A percentile compares a stretch with the other conserved stretches of the same genome.
Evolutionary conservation across 345 rosid species (phyloP).

Genomic region (Conringia planisiliqua): DNA sequence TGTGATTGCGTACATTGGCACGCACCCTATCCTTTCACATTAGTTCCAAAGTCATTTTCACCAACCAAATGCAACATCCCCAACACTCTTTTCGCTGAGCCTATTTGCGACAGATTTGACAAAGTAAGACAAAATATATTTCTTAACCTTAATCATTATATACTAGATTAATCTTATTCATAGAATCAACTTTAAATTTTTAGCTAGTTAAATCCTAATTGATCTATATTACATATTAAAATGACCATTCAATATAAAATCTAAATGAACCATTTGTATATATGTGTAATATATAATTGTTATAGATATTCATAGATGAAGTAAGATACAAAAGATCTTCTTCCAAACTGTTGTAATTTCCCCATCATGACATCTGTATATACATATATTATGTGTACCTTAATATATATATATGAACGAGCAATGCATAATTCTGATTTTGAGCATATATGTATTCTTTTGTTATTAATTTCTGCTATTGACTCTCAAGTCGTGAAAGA

Average conservation of each 20-base stretch:
- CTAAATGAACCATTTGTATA: background rate
- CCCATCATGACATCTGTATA: slow-evolving; percentile 22
- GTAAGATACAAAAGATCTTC: slow-evolving; percentile 8
- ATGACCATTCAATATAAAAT: background rate
- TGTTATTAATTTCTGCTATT: background rate
- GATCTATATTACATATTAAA: background rate
- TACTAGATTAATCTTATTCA: background rate
- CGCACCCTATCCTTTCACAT: slow-evolving; percentile 32
- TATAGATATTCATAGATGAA: background rate
- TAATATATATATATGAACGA: background rate
- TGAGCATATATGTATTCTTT: background rate
- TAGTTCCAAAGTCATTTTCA: slow-evolving; percentile 38
- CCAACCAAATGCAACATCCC: slow-evolving; percentile 33
- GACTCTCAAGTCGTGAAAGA: background rate
- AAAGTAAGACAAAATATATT: background rate
- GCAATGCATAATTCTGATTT: background rate
- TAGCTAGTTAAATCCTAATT: background rate
- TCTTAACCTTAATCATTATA: slow-evolving; percentile 16
- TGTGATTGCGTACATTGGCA: slow-evolving; percentile 30
- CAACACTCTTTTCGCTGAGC: slow-evolving; percentile 16
- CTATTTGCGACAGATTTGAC: slow-evolving; percentile 17
- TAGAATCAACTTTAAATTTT: background rate
- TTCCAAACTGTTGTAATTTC: slow-evolving; percentile 21
- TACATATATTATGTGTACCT: background rate
- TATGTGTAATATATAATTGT: background rate